Percentiles rank a stretch among this genome's conserved stretches.
Conservation (phyloP, 345 rosid species). For the Moringa oleifera region DNA sequence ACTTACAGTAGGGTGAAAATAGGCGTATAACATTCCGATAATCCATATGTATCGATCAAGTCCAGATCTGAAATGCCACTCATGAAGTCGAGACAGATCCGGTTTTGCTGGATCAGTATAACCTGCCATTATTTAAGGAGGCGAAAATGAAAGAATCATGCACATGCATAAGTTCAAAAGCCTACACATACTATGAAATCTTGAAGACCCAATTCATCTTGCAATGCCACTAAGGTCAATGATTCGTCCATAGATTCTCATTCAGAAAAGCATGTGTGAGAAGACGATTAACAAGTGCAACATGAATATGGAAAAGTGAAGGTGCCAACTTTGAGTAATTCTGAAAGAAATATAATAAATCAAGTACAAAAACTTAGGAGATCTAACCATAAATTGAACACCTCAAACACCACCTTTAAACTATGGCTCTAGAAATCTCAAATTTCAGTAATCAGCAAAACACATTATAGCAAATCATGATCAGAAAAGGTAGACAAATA, state of each 20-base stretch:
- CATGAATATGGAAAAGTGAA: neutral
- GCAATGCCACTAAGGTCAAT: neutral
- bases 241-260: neutral
- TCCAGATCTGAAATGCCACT: slow-evolving; percentile 99
- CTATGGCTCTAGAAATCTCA: neutral
- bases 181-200: slow-evolving; percentile 6
- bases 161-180: neutral
- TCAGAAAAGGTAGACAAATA: slow-evolving; percentile 15
- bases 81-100: slow-evolving; percentile 72
- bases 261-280: neutral
- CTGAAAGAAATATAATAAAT: too few species aligned
- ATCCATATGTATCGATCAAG: slow-evolving; percentile 98
- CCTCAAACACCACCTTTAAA: neutral
- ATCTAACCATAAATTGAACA: neutral
- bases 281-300: neutral
- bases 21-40: slow-evolving; percentile 91
- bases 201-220: neutral
- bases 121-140: slow-evolving; percentile 36
- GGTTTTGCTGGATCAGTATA: slow-evolving; percentile 93
- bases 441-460: neutral
- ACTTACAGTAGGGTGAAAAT: slow-evolving; percentile 87
- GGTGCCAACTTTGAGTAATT: neutral
- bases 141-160: too few species aligned
- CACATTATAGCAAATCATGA: neutral
- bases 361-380: neutral